Conservation (phyloP, 805 yeast genomes). For the Saccharomycopsis guyanensis region DNA sequence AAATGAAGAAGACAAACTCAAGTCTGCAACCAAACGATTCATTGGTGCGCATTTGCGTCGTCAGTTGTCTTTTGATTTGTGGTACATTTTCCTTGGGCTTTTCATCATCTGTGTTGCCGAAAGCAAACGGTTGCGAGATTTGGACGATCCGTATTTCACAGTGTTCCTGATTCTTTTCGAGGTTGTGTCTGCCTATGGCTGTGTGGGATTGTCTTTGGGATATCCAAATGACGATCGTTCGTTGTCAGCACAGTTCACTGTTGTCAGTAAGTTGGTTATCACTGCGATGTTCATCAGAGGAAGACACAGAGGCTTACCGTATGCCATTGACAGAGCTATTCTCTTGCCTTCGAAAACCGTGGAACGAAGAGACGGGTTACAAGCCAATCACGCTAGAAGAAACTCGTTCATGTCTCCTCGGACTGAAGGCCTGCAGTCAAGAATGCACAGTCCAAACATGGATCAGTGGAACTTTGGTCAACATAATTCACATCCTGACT, state of each 20-base stretch:
- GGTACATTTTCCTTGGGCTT: slow-evolving; percentile 85
- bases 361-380: slow-evolving; percentile 52
- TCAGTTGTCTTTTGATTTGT: slow-evolving; percentile 87
- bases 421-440: neutral
- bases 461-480: slow-evolving; percentile 3
- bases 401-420: neutral
- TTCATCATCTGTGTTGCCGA: slow-evolving; percentile 86
- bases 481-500: neutral
- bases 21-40: slow-evolving; percentile 48
- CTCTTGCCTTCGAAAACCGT: slow-evolving; percentile 69
- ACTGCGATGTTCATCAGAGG: slow-evolving; percentile 92
- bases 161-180: slow-evolving; percentile 78
- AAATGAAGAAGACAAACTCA: slow-evolving; percentile 23
- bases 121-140: slow-evolving; percentile 47
- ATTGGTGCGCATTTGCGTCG: slow-evolving; percentile 83
- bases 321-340: slow-evolving; percentile 87
- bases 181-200: slow-evolving; percentile 90
- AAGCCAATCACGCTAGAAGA: slow-evolving; percentile 36
- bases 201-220: slow-evolving; percentile 89
- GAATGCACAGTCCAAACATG: slow-evolving; percentile 1
- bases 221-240: slow-evolving; percentile 63
- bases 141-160: slow-evolving; percentile 42
- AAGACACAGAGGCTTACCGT: slow-evolving; percentile 93
- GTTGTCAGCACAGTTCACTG: slow-evolving; percentile 62
- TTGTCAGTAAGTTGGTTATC: slow-evolving; percentile 73